A percentile compares a stretch with the other conserved stretches of the same genome.
Evolutionary conservation across 495 filamentous ascomycete species (phyloP).

Genomic region (Penicillium samsonianum): DNA sequence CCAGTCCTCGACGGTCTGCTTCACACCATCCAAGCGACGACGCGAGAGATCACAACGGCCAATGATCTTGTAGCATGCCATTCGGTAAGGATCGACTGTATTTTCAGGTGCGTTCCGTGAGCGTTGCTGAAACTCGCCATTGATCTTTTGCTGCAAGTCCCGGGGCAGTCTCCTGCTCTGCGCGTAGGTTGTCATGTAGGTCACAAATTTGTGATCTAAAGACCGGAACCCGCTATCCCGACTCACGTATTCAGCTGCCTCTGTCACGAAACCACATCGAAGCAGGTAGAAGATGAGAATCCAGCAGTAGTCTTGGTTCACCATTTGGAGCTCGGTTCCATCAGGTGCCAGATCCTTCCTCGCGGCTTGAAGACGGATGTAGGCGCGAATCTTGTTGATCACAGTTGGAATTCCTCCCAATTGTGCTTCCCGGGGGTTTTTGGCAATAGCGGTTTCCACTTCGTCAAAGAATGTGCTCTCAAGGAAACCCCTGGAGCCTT

Average conservation of each 20-base stretch:
- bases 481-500: slow-evolving; percentile 72
- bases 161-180: slow-evolving; percentile 68
- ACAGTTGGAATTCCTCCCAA: slow-evolving; percentile 85
- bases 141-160: slow-evolving; percentile 81
- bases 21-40: slow-evolving; percentile 76
- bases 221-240: slow-evolving; percentile 79
- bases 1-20: slow-evolving; percentile 87
- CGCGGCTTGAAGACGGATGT: slow-evolving; percentile 72
- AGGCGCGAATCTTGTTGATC: slow-evolving; percentile 88
- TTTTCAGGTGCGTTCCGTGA: slow-evolving; percentile 80
- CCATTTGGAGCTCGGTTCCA: slow-evolving; percentile 67
- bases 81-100: slow-evolving; percentile 88
- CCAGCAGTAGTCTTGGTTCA: slow-evolving; percentile 84
- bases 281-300: slow-evolving; percentile 91
- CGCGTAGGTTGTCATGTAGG: slow-evolving; percentile 83
- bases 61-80: slow-evolving; percentile 97
- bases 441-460: slow-evolving; percentile 71
- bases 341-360: slow-evolving; percentile 81
- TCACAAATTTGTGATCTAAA: slow-evolving; percentile 84
- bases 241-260: slow-evolving; percentile 84
- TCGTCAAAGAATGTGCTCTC: slow-evolving; percentile 73
- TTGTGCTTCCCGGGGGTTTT: slow-evolving; percentile 84
- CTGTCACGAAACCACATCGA: slow-evolving; percentile 76
- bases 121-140: slow-evolving; percentile 83
- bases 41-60: slow-evolving; percentile 87